Conservation (phyloP, 805 yeast species). For the Spathaspora passalidarum region DNA sequence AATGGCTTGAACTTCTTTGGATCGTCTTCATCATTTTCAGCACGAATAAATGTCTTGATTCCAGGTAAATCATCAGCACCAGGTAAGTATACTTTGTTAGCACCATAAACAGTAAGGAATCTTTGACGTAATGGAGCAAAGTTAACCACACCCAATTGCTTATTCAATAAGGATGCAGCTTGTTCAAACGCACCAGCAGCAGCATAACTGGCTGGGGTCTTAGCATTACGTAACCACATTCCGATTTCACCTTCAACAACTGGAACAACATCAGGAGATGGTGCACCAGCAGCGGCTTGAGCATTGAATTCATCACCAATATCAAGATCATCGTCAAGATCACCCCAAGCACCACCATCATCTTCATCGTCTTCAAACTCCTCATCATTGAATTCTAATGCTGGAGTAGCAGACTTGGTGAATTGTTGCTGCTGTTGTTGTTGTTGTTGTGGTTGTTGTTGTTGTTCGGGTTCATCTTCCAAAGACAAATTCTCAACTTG, state of each 20-base stretch:
- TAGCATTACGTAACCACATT: slow-evolving; percentile 84
- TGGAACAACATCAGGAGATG: slow-evolving; percentile 15
- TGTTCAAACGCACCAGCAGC: slow-evolving; percentile 97
- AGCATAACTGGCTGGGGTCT: slow-evolving; percentile 85
- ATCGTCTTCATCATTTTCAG: slow-evolving; percentile 57
- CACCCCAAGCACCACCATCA: slow-evolving; percentile 72
- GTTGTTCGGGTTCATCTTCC: slow-evolving; percentile 32
- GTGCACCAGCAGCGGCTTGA: slow-evolving; percentile 16
- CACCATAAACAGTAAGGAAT: slow-evolving; percentile 79
- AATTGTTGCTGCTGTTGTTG: slow-evolving; percentile 6
- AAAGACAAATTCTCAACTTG: slow-evolving; percentile 64
- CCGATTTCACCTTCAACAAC: slow-evolving; percentile 47
- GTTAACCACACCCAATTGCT: slow-evolving; percentile 82
- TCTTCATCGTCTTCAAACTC: slow-evolving; percentile 48
- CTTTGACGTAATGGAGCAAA: slow-evolving; percentile 85
- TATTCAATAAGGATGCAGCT: slow-evolving; percentile 87
- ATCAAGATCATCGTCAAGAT: slow-evolving; percentile 70
- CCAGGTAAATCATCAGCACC: slow-evolving; percentile 75
- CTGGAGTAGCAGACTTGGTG: slow-evolving; percentile 1
- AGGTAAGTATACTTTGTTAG: slow-evolving; percentile 72
- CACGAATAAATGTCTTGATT: slow-evolving; percentile 63
- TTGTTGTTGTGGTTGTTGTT: not conserved
- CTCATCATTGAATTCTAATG: slow-evolving; percentile 31
- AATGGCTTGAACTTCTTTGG: slow-evolving; percentile 51
- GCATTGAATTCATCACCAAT: slow-evolving; percentile 37